Evolutionary conservation across 2,329 filamentous ascomycete species (phyloP).

Genomic region (Pseudonectria foliicola): DNA sequence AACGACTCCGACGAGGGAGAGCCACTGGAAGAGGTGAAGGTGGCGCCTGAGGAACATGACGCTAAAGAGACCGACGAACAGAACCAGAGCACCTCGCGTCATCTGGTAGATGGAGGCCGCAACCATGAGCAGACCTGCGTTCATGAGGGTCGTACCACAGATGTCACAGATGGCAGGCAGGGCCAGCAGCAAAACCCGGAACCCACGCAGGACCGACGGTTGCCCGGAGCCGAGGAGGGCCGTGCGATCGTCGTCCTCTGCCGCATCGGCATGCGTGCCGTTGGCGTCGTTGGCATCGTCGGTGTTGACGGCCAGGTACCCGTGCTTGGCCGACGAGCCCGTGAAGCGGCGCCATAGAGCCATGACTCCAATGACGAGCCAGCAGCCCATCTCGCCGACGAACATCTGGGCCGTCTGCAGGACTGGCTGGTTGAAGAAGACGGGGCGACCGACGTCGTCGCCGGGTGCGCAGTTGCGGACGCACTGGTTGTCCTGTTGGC

Average conservation of each 20-base stretch:
- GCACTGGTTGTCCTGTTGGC: conserved; percentile 82
- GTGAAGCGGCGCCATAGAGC: conserved; percentile 56
- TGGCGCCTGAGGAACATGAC: conserved; percentile 79
- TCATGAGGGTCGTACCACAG: conserved; percentile 93
- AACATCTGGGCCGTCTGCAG: conserved; percentile 98
- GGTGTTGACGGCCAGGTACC: conserved; percentile 59
- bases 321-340: conserved; percentile 38
- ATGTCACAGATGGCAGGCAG: conserved; percentile 91
- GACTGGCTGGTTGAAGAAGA: conserved; percentile 87
- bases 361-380: conserved; percentile 75
- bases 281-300: conserved; percentile 39
- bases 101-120: conserved; percentile 98
- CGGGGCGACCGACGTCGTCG: conserved; percentile 55
- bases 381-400: conserved; percentile 90
- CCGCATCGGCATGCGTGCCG: conserved; percentile 36
- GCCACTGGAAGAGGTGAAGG: conserved; percentile 85
- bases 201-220: conserved; percentile 60
- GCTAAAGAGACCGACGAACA: conserved; percentile 94
- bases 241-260: conserved; percentile 19
- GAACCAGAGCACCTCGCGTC: conserved; percentile 87
- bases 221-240: conserved; percentile 44
- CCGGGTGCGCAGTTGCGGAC: conserved; percentile 73
- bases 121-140: conserved; percentile 86
- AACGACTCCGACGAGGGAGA: conserved; percentile 79
- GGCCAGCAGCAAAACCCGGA: conserved; percentile 66